Percentiles rank a stretch among this genome's conserved stretches.
Evolutionary conservation across 1,284 basidiomycete species (phyloP).

Genomic region (Cystobasidium pallidum): DNA sequence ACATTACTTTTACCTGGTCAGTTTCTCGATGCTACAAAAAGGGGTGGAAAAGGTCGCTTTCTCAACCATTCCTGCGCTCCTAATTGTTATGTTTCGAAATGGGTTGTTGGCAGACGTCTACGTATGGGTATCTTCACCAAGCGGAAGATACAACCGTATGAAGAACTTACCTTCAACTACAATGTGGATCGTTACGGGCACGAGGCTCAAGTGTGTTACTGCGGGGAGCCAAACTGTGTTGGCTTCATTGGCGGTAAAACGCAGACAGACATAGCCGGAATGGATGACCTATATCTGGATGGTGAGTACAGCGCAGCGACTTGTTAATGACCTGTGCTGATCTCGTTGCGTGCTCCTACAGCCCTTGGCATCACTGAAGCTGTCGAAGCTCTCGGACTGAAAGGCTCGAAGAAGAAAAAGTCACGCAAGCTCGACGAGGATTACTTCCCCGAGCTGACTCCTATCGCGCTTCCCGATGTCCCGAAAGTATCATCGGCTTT

Average conservation of each 20-base stretch:
- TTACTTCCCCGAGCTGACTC: slow-evolving; percentile 72
- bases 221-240: slow-evolving; percentile 93
- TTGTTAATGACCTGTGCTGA: not conserved
- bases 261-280: slow-evolving; percentile 88
- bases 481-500: slow-evolving; percentile 90
- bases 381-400: slow-evolving; percentile 73
- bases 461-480: slow-evolving; percentile 76
- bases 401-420: slow-evolving; percentile 87
- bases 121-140: slow-evolving; percentile 99
- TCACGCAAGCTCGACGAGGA: slow-evolving; percentile 92
- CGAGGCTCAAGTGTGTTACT: slow-evolving; percentile 92
- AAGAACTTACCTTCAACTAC: slow-evolving; percentile 99
- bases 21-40: slow-evolving; percentile 98
- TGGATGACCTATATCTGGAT: slow-evolving; percentile 94
- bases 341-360: slow-evolving; percentile 54
- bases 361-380: slow-evolving; percentile 95
- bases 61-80: slow-evolving; percentile 98
- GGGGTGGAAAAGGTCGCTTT: slow-evolving; percentile 93
- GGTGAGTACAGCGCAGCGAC: slow-evolving; percentile 62
- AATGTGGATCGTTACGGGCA: slow-evolving; percentile 99
- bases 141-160: slow-evolving; percentile 74
- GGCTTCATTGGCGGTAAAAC: slow-evolving; percentile 98
- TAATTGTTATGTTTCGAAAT: slow-evolving; percentile 99
- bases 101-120: slow-evolving; percentile 88
- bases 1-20: slow-evolving; percentile 53